phyloP scores from a whole-genome alignment of 2,329 filamentous ascomycete genomes.

The Stagonosporopsis chrysanthemi region DNA sequence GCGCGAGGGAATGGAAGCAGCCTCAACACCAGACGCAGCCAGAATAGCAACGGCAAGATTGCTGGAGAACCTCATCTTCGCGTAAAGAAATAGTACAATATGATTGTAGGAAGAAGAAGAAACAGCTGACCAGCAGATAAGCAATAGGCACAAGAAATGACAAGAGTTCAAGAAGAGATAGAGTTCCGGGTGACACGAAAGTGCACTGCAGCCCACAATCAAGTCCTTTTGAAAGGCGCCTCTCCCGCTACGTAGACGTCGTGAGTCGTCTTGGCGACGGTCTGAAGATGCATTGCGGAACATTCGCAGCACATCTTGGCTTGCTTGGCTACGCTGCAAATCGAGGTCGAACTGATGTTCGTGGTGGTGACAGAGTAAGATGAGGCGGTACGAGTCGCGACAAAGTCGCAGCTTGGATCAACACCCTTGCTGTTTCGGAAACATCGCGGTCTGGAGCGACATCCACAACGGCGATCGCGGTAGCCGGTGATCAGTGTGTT shows the following conservation, averaged over 20 bases:
- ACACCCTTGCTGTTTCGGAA: constrained; percentile 15
- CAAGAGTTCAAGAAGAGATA: constrained; percentile 17
- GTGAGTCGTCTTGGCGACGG: constrained; percentile 6
- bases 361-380: not conserved
- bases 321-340: constrained; percentile 9
- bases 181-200: constrained; percentile 20
- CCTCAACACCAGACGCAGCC: constrained; percentile 32
- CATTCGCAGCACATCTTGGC: constrained; percentile 24
- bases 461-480: not conserved
- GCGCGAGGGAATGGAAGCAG: constrained; percentile 27
- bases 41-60: constrained; percentile 30
- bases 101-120: not conserved
- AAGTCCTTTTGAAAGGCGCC: constrained; percentile 19
- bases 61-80: constrained; percentile 36
- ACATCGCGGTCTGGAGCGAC: constrained; percentile 5
- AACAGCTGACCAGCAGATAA: constrained; percentile 19
- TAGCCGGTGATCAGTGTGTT: not conserved
- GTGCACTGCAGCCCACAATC: not conserved
- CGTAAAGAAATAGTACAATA: not conserved
- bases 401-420: constrained; percentile 14
- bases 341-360: not conserved
- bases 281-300: constrained; percentile 29
- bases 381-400: constrained; percentile 15
- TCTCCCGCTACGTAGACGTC: constrained; percentile 8
- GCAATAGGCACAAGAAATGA: constrained; percentile 17